These are phyloP conservation scores for Eutypella sp. DNA, from an alignment of 2,329 filamentous ascomycete species.

Conservation along the genomic window DNA sequence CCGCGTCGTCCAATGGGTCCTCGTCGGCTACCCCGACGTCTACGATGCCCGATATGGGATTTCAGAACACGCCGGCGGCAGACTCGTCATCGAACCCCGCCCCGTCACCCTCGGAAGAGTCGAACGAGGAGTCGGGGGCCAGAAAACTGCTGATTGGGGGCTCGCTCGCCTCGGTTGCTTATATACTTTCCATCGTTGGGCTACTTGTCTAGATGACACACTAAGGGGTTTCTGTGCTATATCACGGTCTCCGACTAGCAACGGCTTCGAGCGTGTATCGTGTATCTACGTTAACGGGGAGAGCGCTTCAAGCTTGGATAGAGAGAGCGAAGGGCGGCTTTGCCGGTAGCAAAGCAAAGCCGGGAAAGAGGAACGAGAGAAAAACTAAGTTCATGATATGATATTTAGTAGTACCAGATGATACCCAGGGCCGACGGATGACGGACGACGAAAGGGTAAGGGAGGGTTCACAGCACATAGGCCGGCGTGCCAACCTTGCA, in stretches of 20 bases:
- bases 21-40: conserved; percentile 9
- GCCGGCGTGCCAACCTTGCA: background rate
- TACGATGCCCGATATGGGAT: conserved; percentile 3
- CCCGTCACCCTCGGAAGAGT: conserved; percentile 7
- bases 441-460: background rate
- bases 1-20: conserved; percentile 6
- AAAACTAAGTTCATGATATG: background rate
- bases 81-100: conserved; percentile 2
- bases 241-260: too few species aligned
- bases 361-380: background rate
- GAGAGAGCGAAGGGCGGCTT: background rate
- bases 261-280: too few species aligned
- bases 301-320: background rate
- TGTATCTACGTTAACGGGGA: background rate
- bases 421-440: background rate
- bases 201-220: conserved; percentile 20
- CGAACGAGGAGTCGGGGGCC: conserved; percentile 19
- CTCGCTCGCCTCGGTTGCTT: conserved; percentile 13
- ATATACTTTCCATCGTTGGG: conserved; percentile 14
- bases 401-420: background rate
- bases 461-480: background rate
- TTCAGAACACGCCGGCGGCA: background rate
- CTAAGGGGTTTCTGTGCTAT: background rate
- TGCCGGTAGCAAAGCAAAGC: background rate
- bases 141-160: conserved; percentile 14